Conservation (phyloP, 768 basidiomycete species). For the Termitomyces sp. region DNA sequence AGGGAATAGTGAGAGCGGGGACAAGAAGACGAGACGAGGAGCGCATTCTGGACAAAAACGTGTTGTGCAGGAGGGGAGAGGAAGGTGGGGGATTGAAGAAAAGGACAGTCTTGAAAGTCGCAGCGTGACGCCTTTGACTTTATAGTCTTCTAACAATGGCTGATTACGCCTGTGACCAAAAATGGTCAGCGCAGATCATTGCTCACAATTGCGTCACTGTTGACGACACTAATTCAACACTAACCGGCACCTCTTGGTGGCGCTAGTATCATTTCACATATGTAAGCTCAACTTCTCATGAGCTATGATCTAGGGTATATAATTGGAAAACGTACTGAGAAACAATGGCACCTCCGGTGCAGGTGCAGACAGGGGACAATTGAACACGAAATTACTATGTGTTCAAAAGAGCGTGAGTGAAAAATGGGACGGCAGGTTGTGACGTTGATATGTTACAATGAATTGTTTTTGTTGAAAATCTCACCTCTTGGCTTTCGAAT, state of each 20-base stretch:
- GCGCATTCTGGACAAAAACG: slow-evolving; percentile 9
- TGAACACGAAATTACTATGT: neutral
- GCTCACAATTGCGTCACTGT: neutral
- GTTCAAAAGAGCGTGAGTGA: neutral
- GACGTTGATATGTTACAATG: neutral
- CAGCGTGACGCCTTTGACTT: neutral
- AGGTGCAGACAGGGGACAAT: neutral
- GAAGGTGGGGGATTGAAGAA: neutral
- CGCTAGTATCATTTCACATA: neutral
- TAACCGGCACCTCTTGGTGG: neutral
- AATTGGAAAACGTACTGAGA: neutral
- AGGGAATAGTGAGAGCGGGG: slow-evolving; percentile 11
- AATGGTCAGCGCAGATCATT: neutral
- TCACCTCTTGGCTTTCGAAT: neutral
- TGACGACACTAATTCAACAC: neutral
- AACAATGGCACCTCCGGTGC: neutral
- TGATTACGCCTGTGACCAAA: slow-evolving; percentile 5
- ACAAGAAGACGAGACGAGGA: slow-evolving; percentile 11
- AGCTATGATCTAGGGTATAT: neutral
- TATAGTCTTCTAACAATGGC: slow-evolving; percentile 1
- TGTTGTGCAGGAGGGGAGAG: neutral
- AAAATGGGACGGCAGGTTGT: neutral
- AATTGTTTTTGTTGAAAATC: neutral
- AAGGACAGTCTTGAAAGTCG: neutral
- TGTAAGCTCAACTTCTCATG: neutral